These are phyloP conservation scores for Schwanniomyces etchellsii DNA, from an alignment of 1,139 yeast genomes.

Conservation along the genomic window DNA sequence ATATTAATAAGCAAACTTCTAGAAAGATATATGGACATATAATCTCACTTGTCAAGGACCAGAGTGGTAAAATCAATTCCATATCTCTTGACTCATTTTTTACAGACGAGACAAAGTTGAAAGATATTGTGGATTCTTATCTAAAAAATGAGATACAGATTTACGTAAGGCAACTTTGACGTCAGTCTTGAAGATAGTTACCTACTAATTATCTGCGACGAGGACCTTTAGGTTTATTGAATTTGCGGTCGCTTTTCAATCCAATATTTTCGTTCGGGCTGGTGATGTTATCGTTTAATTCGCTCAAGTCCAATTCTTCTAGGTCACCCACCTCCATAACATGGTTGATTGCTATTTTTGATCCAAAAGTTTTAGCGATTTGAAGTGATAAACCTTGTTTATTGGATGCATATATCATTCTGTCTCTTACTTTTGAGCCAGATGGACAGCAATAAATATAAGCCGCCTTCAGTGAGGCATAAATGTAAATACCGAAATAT, in stretches of 20 bases:
- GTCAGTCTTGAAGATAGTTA: no score
- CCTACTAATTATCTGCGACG: slow-evolving; percentile 33
- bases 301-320: slow-evolving; percentile 50
- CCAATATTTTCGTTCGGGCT: slow-evolving; percentile 9
- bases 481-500: slow-evolving; percentile 57
- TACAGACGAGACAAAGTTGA: slow-evolving; percentile 17
- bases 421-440: slow-evolving; percentile 80
- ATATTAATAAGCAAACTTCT: slow-evolving; percentile 34
- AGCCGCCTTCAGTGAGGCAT: slow-evolving; percentile 24
- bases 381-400: slow-evolving; percentile 60
- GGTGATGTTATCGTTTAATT: slow-evolving; percentile 13
- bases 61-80: slow-evolving; percentile 7
- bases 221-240: slow-evolving; percentile 55
- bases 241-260: slow-evolving; percentile 22
- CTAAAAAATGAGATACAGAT: neutral
- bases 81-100: slow-evolving; percentile 14
- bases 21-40: slow-evolving; percentile 39
- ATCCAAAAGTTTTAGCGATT: slow-evolving; percentile 30
- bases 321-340: slow-evolving; percentile 65
- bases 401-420: slow-evolving; percentile 89
- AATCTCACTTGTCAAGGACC: slow-evolving; percentile 8
- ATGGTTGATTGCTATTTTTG: slow-evolving; percentile 25
- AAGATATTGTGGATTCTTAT: slow-evolving; percentile 15
- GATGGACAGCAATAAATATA: slow-evolving; percentile 89
- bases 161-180: neutral